Base-by-base conservation (phyloP, 1,284 basidiomycete species). In the Malassezia caprae region DNA sequence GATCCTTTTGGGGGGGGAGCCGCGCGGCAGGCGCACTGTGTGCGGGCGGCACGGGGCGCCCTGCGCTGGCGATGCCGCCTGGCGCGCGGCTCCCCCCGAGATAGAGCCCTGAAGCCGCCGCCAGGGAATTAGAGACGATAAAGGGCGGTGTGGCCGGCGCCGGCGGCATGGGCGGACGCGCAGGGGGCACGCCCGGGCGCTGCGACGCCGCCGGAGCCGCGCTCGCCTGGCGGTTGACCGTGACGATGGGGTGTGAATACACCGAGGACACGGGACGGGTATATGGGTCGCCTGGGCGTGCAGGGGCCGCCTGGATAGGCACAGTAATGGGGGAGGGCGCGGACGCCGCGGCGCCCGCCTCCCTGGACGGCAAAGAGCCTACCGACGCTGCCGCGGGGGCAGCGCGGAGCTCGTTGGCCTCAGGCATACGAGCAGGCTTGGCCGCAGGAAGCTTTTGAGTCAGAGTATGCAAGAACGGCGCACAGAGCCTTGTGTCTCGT, bases 51-150 rank as follows among this genome's bases (percentile, higher is more conserved):
- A 30, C 21, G 21, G 37, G 17, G 5, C 37, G 37, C 17, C 32
- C 32, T 2, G 17, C 21, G 45, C 30, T 34, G 30, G 30, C 8
- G 24, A 27, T 3, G 19, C 21, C 8, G 21, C 17, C 10, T 23
- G 21, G 24, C 39, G 10, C 21, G 44, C 50, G 49, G 11, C 55
- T 15, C n/a, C 34, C 19, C 3, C 15, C 17, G 2, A 43, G 31
- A 28, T 28, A 13, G 8, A 57, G 42, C 11, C 55, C 55, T 11
- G 49, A 47, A 2, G 50, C 55, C 15, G 44, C 49, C 3, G 55
- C 55, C 5, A 57, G 50, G 6, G 44, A 27, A 30, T 57, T 57
- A n/a, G 55, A 57, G 10, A 57, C 42, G 32, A 57, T 57, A 35
- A 57, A 57, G n/a, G 55, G 55, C 12, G 55, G 55, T 12, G 17